Percentiles rank a stretch among this genome's conserved stretches.
These are phyloP conservation scores for Eleusine coracana DNA, from an alignment of 176 grass and related monocot species.

Conservation along the genomic window DNA sequence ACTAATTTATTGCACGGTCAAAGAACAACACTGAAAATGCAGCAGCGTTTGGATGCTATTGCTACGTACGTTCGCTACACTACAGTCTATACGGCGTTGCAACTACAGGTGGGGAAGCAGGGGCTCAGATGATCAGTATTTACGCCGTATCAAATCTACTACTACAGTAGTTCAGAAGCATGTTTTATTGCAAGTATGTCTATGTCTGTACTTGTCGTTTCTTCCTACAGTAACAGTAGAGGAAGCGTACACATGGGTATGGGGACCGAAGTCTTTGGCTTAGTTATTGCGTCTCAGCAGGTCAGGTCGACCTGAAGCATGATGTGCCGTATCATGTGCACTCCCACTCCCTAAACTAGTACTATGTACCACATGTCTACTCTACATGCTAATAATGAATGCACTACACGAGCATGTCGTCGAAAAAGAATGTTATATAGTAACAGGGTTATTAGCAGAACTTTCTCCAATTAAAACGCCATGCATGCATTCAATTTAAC, in stretches of 20 bases:
- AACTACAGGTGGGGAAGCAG: neutral
- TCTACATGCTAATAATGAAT: no score
- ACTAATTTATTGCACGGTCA: neutral
- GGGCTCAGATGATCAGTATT: neutral
- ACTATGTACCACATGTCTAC: no score
- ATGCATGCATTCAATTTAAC: neutral
- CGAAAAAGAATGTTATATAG: no score
- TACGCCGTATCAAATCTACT: neutral
- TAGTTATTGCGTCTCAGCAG: neutral
- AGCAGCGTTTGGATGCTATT: neutral
- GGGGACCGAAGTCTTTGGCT: neutral
- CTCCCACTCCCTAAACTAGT: no score
- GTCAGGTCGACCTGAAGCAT: conserved; percentile 14
- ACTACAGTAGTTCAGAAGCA: neutral
- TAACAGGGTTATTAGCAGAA: neutral
- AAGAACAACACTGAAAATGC: neutral
- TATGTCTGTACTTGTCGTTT: neutral
- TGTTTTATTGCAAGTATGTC: conserved; percentile 6
- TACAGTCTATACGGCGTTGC: neutral
- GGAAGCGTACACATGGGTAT: neutral
- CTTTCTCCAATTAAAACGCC: conserved; percentile 19
- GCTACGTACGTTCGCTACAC: no score
- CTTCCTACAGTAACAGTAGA: neutral
- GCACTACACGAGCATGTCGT: no score
- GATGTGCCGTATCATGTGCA: no score